Conservation (phyloP, 2,329 filamentous ascomycete genomes). For the Acarospora socialis region DNA sequence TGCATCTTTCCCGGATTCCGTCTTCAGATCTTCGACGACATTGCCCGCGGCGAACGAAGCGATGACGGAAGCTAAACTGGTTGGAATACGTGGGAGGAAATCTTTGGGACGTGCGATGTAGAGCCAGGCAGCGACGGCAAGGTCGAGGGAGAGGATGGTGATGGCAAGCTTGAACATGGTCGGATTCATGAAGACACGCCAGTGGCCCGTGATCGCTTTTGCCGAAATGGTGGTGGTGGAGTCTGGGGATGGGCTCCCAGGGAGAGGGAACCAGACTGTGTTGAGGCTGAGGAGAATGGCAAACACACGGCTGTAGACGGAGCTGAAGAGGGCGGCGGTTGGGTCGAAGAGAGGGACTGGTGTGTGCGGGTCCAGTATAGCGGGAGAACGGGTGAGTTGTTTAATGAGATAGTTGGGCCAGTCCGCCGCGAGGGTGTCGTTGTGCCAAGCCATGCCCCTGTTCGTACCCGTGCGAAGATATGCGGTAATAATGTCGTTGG, state of each 20-base stretch:
- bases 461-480: background rate
- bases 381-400: slow-evolving; percentile 17
- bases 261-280: slow-evolving; percentile 23
- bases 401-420: slow-evolving; percentile 36
- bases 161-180: slow-evolving; percentile 34
- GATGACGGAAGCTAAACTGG: slow-evolving; percentile 34
- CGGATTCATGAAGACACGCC: slow-evolving; percentile 33
- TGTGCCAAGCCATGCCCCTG: slow-evolving; percentile 30
- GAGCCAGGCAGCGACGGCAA: slow-evolving; percentile 28
- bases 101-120: slow-evolving; percentile 29
- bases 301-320: slow-evolving; percentile 27
- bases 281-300: slow-evolving; percentile 32
- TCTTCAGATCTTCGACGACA: slow-evolving; percentile 24
- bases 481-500: background rate
- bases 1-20: slow-evolving; percentile 6
- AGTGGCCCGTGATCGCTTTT: no score
- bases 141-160: slow-evolving; percentile 30
- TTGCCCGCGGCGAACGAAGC: slow-evolving; percentile 35
- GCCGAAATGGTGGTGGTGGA: no score
- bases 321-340: slow-evolving; percentile 14
- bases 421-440: slow-evolving; percentile 29
- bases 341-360: slow-evolving; percentile 21
- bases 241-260: no score
- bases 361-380: slow-evolving; percentile 23
- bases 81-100: slow-evolving; percentile 39